These are phyloP conservation scores for Beauveria asiatica DNA, from an alignment of 2,329 filamentous ascomycete genomes.

Conservation along the genomic window DNA sequence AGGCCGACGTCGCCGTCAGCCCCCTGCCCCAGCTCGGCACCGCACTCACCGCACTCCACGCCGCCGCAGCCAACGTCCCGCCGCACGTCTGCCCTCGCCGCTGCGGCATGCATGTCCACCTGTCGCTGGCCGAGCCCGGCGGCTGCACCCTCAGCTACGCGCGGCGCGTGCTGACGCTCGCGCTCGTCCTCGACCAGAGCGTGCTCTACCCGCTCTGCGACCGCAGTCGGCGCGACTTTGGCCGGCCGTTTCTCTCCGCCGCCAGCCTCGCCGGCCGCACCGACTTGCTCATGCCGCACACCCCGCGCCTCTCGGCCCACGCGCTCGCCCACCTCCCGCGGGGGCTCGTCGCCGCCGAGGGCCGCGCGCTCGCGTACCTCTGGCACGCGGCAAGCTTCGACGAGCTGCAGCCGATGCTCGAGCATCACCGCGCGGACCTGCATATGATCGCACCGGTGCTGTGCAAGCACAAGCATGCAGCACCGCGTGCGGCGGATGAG, in stretches of 20 bases:
- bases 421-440: background rate
- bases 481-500: background rate
- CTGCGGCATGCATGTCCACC: slow-evolving; percentile 15
- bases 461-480: background rate
- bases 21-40: background rate
- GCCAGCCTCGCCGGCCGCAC: background rate
- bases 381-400: background rate
- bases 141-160: slow-evolving; percentile 55
- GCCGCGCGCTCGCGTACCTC: background rate
- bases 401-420: background rate
- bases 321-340: background rate
- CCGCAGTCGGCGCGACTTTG: background rate
- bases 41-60: slow-evolving; percentile 7
- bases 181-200: slow-evolving; percentile 26
- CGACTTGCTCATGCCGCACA: background rate
- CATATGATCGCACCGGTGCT: background rate
- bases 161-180: slow-evolving; percentile 69
- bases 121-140: background rate
- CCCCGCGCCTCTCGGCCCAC: background rate
- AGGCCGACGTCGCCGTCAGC: slow-evolving; percentile 6
- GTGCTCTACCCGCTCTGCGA: slow-evolving; percentile 12
- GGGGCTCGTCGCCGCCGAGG: background rate
- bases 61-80: background rate
- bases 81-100: background rate
- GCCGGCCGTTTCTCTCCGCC: background rate